phyloP scores from a whole-genome alignment of 257 asterid species.

The Prunella vulgaris region DNA sequence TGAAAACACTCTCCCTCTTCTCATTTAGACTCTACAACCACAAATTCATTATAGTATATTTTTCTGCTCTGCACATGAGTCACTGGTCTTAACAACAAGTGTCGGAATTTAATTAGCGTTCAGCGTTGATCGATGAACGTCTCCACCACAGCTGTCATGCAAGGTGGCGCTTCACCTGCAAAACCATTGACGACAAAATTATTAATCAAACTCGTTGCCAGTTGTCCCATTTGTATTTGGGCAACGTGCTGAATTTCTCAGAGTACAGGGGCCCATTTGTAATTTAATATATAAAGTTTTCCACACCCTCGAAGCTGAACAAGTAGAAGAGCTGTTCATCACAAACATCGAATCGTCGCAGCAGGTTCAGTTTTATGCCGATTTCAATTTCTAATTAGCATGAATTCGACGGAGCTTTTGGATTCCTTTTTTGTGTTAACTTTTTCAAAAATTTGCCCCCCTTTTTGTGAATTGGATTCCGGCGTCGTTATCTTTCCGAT shows the following conservation, averaged over 20 bases:
- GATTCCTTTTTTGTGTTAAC: background rate
- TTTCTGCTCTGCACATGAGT: background rate
- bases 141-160: background rate
- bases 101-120: background rate
- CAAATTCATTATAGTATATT: too few species aligned
- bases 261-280: conserved; percentile 9
- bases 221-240: background rate
- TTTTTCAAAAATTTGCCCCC: too few species aligned
- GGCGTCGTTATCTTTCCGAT: background rate
- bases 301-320: background rate
- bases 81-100: too few species aligned
- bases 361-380: conserved; percentile 1
- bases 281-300: conserved; percentile 32
- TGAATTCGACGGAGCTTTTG: background rate
- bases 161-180: background rate
- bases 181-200: background rate
- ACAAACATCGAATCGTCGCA: conserved; percentile 5
- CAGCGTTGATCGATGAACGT: background rate
- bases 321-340: conserved; percentile 22
- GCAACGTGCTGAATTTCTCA: conserved; percentile 4
- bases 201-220: background rate
- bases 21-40: too few species aligned
- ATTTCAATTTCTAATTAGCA: background rate
- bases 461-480: background rate
- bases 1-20: background rate